Evolutionary conservation across 495 filamentous ascomycete genomes (phyloP).

Genomic region (Neurospora sp.): DNA sequence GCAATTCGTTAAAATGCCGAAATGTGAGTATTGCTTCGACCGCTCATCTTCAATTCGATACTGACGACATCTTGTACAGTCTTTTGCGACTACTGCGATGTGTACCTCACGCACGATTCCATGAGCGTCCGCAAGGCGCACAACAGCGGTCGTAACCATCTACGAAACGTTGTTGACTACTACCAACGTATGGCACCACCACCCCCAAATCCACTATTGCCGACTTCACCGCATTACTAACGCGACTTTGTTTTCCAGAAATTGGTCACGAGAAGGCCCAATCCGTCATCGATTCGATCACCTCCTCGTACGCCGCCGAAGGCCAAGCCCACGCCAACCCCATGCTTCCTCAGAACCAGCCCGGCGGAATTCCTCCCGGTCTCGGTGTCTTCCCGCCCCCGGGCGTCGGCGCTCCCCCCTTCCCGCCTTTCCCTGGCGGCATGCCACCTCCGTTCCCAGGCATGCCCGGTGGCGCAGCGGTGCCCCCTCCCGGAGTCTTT

Average conservation of each 20-base stretch:
- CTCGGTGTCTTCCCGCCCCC: slow-evolving; percentile 20
- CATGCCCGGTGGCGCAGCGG: slow-evolving; percentile 17
- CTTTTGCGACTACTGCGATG: slow-evolving; percentile 97
- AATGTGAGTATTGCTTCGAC: slow-evolving; percentile 21
- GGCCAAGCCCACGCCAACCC: slow-evolving; percentile 80
- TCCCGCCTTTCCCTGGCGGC: slow-evolving; percentile 17
- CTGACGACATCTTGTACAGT: slow-evolving; percentile 17
- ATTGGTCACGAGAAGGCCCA: slow-evolving; percentile 98
- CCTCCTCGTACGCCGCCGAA: slow-evolving; percentile 84
- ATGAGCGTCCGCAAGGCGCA: slow-evolving; percentile 99
- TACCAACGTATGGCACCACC: slow-evolving; percentile 66
- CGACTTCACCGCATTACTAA: slow-evolving; percentile 2
- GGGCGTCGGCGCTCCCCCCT: slow-evolving; percentile 10
- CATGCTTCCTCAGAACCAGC: slow-evolving; percentile 57
- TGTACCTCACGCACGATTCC: slow-evolving; percentile 98
- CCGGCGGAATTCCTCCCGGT: slow-evolving; percentile 39
- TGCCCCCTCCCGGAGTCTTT: slow-evolving; percentile 29
- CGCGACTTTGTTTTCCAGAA: slow-evolving; percentile 40
- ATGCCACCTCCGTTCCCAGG: slow-evolving; percentile 30
- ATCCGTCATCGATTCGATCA: slow-evolving; percentile 95
- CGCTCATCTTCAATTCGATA: slow-evolving; percentile 3
- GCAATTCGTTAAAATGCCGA: slow-evolving; percentile 31
- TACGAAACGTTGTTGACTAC: slow-evolving; percentile 95
- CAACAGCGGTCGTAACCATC: slow-evolving; percentile 90
- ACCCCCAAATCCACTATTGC: background rate